Evolutionary conservation across 1,284 basidiomycete species (phyloP).

Genomic region (Ganoderma resinaceum): DNA sequence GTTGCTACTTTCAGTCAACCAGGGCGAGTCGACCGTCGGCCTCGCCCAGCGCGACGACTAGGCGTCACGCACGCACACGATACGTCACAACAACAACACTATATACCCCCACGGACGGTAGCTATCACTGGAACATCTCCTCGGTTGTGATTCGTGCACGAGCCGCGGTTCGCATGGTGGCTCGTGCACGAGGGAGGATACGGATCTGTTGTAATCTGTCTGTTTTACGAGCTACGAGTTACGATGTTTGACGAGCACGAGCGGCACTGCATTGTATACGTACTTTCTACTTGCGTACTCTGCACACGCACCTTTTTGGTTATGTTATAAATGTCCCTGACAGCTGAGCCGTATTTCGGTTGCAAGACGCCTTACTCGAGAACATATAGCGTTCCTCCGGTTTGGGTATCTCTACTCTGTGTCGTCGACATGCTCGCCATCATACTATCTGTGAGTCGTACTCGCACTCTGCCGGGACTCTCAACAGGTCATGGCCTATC

Average conservation of each 20-base stretch:
- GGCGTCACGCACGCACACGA: background rate
- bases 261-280: background rate
- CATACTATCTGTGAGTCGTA: too few species aligned
- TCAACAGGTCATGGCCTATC: too few species aligned
- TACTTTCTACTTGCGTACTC: too few species aligned
- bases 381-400: too few species aligned
- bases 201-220: conserved; percentile 3
- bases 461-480: too few species aligned
- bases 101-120: background rate
- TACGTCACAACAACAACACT: too few species aligned
- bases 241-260: background rate
- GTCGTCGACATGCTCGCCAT: too few species aligned
- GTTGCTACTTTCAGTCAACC: conserved; percentile 34
- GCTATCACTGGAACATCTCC: background rate
- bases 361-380: too few species aligned
- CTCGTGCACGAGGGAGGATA: background rate
- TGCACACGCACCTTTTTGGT: too few species aligned
- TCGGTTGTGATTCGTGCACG: background rate
- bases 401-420: too few species aligned
- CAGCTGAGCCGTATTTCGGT: too few species aligned
- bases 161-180: background rate
- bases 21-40: conserved; percentile 39
- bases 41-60: conserved; percentile 40
- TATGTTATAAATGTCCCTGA: too few species aligned
- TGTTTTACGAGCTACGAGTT: conserved; percentile 1